Base-by-base conservation (phyloP, 352 stramenopile genomes). In the Phytophthora litchii region DNA sequence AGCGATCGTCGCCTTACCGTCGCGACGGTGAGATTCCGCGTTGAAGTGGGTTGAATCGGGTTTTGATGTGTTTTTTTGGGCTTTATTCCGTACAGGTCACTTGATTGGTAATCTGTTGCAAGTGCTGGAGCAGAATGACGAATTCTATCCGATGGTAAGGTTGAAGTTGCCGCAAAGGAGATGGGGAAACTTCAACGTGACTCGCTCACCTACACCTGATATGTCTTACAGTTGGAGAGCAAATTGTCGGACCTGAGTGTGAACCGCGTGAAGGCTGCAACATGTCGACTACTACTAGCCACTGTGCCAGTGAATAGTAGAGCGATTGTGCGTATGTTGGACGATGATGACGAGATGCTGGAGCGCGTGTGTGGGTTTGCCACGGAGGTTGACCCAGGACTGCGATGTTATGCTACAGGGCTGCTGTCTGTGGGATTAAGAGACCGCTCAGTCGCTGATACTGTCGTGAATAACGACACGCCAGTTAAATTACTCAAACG, bases 381-480 rank as follows among this genome's bases (percentile, higher is more conserved):
- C 1, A 77, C 72, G 0, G 81, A 91, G 14, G 29, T 45, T 0
- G 80, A 90, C 29, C 69, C 81, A 3, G 60, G 68, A 8, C 46
- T 95, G 35, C 82, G 81, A 12, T 92, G 83, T 37, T 93, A 95
- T 47, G 83, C 83, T 0, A 91, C 86, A 2, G 86, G 86, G 3
- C 53, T 95, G 21, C 61, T 95, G 1, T 85, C 86, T 11, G 79
- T 93, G 12, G 86, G 80, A 6, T 54, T 95, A 0, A 71, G 86
- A n/a, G 86, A 95, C 40, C 83, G 86, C 21, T 92, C 83, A 4
- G 68, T 93, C 48, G 86, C 86, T 1, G 83, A 93, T 40, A 81
- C 83, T 3, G 82, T 95, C 23, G 86, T 95, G 23, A 95, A 95
- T 68, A 86, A 85, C 19, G 86, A 91, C 7, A 89, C 80, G 0